phyloP scores from a whole-genome alignment of 2,329 filamentous ascomycete species.

The Trichophyton benhamiae region DNA sequence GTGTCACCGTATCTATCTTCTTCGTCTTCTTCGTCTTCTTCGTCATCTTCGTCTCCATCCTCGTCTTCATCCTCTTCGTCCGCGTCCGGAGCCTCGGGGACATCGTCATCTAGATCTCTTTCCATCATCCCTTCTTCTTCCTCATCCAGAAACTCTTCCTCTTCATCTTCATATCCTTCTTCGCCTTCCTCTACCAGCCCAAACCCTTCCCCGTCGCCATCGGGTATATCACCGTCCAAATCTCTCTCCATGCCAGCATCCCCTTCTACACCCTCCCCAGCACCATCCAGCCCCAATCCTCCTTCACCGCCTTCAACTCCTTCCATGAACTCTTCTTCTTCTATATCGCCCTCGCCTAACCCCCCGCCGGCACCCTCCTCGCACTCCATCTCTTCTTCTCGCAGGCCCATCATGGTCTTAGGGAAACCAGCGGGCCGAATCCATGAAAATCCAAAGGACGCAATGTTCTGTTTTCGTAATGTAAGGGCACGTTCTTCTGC shows the following conservation, averaged over 20 bases:
- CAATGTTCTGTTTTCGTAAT: conserved; percentile 66
- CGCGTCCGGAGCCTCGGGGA: not conserved
- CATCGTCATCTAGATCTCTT: conserved; percentile 11
- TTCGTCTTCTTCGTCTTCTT: conserved; percentile 48
- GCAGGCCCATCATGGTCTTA: conserved; percentile 82
- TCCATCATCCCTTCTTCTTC: conserved; percentile 19
- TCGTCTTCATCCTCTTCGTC: conserved; percentile 28
- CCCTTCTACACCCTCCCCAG: conserved; percentile 51
- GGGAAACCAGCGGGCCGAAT: conserved; percentile 74
- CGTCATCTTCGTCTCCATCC: conserved; percentile 32
- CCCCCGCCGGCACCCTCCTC: conserved; percentile 70
- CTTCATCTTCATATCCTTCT: conserved; percentile 44
- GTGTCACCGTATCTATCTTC: conserved; percentile 41
- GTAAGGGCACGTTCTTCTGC: conserved; percentile 67
- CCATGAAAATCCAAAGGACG: conserved; percentile 81
- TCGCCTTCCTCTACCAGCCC: conserved; percentile 32
- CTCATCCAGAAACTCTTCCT: conserved; percentile 34
- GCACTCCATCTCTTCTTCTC: conserved; percentile 78
- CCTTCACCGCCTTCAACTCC: conserved; percentile 14
- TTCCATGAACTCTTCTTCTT: conserved; percentile 33
- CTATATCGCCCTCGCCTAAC: conserved; percentile 61
- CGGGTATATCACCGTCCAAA: conserved; percentile 36
- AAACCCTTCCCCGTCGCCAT: conserved; percentile 25
- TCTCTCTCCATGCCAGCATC: conserved; percentile 30
- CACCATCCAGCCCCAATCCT: conserved; percentile 28